Evolutionary conservation across 2,329 filamentous ascomycete genomes (phyloP).

Genomic region (Verticillium isaacii): DNA sequence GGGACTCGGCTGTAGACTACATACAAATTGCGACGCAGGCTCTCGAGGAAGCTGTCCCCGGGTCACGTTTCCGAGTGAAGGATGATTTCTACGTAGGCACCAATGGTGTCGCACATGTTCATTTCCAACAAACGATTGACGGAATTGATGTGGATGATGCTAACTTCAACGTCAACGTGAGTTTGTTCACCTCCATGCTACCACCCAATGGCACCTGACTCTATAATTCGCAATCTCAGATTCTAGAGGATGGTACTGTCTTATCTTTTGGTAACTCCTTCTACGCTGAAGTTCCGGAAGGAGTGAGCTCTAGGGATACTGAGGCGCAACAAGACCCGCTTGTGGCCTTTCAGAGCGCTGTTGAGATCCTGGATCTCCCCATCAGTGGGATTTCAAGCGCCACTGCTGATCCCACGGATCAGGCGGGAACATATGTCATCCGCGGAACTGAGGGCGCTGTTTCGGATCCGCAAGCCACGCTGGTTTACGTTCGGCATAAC

Average conservation of each 20-base stretch:
- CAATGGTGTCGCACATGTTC: slow-evolving; percentile 47
- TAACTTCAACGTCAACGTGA: slow-evolving; percentile 50
- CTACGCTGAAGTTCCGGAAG: slow-evolving; percentile 36
- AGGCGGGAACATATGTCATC: slow-evolving; percentile 27
- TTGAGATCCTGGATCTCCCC: slow-evolving; percentile 25
- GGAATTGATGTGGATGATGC: slow-evolving; percentile 50
- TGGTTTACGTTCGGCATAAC: slow-evolving; percentile 44
- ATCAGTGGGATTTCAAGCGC: slow-evolving; percentile 19
- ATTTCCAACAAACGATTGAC: slow-evolving; percentile 50
- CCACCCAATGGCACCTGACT: slow-evolving; percentile 3
- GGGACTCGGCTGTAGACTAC: slow-evolving; percentile 16
- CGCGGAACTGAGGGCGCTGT: slow-evolving; percentile 38
- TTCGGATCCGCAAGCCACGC: slow-evolving; percentile 42
- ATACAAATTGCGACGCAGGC: slow-evolving; percentile 33
- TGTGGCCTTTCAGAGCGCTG: slow-evolving; percentile 36
- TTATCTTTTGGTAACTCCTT: slow-evolving; percentile 48
- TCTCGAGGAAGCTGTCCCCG: slow-evolving; percentile 25
- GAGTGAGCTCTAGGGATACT: slow-evolving; percentile 31
- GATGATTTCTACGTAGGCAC: slow-evolving; percentile 41
- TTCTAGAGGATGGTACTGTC: slow-evolving; percentile 41
- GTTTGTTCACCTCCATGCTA: slow-evolving; percentile 13
- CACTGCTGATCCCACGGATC: slow-evolving; percentile 19
- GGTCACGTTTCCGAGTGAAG: slow-evolving; percentile 37
- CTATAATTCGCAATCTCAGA: slow-evolving; percentile 20
- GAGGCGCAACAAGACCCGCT: slow-evolving; percentile 34